phyloP scores from a whole-genome alignment of 805 yeast species.

The Yarrowia sp. region DNA sequence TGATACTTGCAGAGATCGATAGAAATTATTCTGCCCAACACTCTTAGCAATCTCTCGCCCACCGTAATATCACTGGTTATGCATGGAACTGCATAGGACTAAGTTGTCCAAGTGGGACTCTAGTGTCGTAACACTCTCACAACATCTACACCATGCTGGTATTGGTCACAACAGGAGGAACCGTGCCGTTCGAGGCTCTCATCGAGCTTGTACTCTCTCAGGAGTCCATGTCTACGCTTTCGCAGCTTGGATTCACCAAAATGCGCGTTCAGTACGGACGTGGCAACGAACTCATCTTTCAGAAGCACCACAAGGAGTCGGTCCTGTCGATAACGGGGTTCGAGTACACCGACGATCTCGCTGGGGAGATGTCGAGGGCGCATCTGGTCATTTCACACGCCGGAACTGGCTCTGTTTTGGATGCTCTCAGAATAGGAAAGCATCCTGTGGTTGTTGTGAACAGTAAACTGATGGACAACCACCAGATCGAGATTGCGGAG shows the following conservation, averaged over 20 bases:
- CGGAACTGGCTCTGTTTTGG: constrained; percentile 87
- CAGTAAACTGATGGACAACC: constrained; percentile 76
- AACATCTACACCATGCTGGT: constrained; percentile 28
- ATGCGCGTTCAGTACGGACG: constrained; percentile 63
- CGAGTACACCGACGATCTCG: constrained; percentile 46
- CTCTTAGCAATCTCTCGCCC: no score
- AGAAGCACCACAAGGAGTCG: constrained; percentile 8
- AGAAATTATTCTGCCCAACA: no score
- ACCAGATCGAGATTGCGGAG: constrained; percentile 74
- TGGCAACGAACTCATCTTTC: constrained; percentile 34
- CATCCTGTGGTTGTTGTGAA: constrained; percentile 71
- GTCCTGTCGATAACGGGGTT: constrained; percentile 45
- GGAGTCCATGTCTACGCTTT: constrained; percentile 43
- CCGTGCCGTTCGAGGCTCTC: constrained; percentile 70
- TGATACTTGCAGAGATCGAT: no score
- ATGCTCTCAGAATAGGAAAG: constrained; percentile 57
- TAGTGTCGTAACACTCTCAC: neutral
- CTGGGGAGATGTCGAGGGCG: constrained; percentile 45
- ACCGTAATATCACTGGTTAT: no score
- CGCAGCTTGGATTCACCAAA: constrained; percentile 41
- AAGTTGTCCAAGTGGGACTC: neutral
- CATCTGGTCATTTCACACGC: constrained; percentile 83
- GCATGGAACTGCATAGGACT: constrained; percentile 7
- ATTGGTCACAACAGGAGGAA: constrained; percentile 85
- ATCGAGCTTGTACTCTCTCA: constrained; percentile 46